A percentile compares a stretch with the other conserved stretches of the same genome.
phyloP scores from a whole-genome alignment of 345 rosid species.

The Carallia brachiata region DNA sequence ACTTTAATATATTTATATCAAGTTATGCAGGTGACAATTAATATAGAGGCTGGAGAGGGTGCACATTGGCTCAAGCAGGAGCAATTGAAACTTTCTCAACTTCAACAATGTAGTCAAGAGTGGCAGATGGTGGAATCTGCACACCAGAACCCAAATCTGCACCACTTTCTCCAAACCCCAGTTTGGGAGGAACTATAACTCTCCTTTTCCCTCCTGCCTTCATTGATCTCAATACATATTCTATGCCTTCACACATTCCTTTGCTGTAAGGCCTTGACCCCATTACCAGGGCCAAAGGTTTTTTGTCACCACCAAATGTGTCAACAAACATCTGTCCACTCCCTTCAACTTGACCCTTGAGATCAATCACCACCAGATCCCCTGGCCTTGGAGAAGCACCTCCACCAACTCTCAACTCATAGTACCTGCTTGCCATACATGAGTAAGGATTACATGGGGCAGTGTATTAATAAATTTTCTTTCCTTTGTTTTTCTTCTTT shows the following conservation, averaged over 20 bases:
- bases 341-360: constrained; percentile 62
- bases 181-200: constrained; percentile 62
- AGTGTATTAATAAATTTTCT: not conserved
- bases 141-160: constrained; percentile 57
- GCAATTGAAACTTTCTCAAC: constrained; percentile 87
- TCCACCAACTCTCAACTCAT: constrained; percentile 78
- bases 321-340: constrained; percentile 62
- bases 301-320: constrained; percentile 54
- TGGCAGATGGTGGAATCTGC: constrained; percentile 65
- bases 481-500: too few species aligned
- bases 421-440: constrained; percentile 49
- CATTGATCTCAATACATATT: constrained; percentile 66
- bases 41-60: too few species aligned
- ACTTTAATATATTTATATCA: too few species aligned
- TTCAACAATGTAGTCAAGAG: constrained; percentile 72
- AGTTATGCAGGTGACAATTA: too few species aligned
- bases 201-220: constrained; percentile 85
- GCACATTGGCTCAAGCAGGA: constrained; percentile 49
- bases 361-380: constrained; percentile 77
- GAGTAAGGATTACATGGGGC: not conserved
- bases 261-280: constrained; percentile 78
- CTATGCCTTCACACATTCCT: constrained; percentile 85
- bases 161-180: constrained; percentile 77
- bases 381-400: constrained; percentile 76
- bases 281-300: constrained; percentile 68